Conservation (phyloP, 1,284 basidiomycete genomes). For the Pseudozyma thailandica region DNA sequence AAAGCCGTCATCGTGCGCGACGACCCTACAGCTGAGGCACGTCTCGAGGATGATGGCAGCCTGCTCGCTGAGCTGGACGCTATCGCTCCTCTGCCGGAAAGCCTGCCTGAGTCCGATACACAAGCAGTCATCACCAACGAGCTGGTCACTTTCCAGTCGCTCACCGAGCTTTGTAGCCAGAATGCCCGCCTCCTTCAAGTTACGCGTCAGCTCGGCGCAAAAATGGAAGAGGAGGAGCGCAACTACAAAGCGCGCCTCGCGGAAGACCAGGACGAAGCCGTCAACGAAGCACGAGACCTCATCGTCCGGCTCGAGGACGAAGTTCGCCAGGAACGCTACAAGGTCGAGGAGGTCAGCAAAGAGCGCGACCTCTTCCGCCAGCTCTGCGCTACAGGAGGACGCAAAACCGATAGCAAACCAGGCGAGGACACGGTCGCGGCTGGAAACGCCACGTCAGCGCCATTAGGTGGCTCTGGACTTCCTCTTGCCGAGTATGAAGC, state of each 20-base stretch:
- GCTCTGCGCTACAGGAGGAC: conserved; percentile 72
- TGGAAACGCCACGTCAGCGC: background rate
- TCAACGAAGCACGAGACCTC: conserved; percentile 85
- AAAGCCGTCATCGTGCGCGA: conserved; percentile 82
- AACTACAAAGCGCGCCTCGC: conserved; percentile 53
- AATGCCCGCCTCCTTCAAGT: conserved; percentile 88
- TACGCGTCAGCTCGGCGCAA: conserved; percentile 74
- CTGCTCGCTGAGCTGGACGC: conserved; percentile 62
- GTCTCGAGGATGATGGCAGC: conserved; percentile 74
- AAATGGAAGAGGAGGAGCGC: conserved; percentile 68
- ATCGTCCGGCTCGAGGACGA: conserved; percentile 82
- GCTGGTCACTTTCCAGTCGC: conserved; percentile 85
- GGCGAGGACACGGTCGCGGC: conserved; percentile 12
- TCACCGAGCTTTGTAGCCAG: conserved; percentile 84
- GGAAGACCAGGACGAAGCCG: conserved; percentile 79
- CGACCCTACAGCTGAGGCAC: conserved; percentile 81
- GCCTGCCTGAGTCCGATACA: conserved; percentile 48
- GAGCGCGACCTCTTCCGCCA: conserved; percentile 87
- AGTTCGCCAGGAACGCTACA: conserved; percentile 77
- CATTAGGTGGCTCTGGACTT: conserved; percentile 7
- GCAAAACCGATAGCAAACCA: conserved; percentile 18
- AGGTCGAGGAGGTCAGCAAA: conserved; percentile 81
- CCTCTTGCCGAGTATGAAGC: conserved; percentile 45
- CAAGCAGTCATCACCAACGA: conserved; percentile 83
- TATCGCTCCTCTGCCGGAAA: conserved; percentile 31